These are phyloP conservation scores for Phyllosticta paracitricarpa DNA, from an alignment of 2,329 filamentous ascomycete species.

Conservation along the genomic window DNA sequence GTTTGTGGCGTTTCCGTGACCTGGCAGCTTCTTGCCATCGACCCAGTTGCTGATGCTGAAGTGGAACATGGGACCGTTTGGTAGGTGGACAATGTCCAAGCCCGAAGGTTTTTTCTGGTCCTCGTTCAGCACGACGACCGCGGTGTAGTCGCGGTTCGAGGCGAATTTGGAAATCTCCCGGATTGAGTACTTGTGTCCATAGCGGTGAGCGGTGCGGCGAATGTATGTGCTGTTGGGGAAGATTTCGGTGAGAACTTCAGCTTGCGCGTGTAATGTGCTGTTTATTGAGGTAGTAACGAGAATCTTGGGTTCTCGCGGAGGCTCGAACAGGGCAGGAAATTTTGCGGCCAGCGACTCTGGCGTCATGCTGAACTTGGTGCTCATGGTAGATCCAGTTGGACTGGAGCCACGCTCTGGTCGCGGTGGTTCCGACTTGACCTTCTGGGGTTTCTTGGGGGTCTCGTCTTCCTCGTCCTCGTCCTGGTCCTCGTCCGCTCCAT, in stretches of 20 bases:
- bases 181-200: conserved; percentile 83
- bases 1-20: conserved; percentile 81
- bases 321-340: conserved; percentile 49
- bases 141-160: conserved; percentile 69
- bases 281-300: conserved; percentile 87
- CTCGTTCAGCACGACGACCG: conserved; percentile 77
- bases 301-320: conserved; percentile 62
- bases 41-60: conserved; percentile 88
- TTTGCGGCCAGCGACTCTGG: conserved; percentile 51
- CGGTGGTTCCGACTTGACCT: conserved; percentile 27
- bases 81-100: conserved; percentile 74
- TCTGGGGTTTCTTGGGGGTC: background rate
- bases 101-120: conserved; percentile 78
- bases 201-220: conserved; percentile 70
- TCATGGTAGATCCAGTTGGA: conserved; percentile 42
- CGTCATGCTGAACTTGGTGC: conserved; percentile 49
- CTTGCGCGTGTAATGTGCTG: conserved; percentile 77
- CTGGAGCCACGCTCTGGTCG: conserved; percentile 38
- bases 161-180: conserved; percentile 85
- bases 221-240: conserved; percentile 80
- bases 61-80: conserved; percentile 80
- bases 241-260: conserved; percentile 63
- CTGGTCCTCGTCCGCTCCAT: conserved; percentile 18
- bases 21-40: conserved; percentile 75
- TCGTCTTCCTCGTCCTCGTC: conserved; percentile 21